Percentiles rank a stretch among this genome's conserved stretches.
phyloP scores from a whole-genome alignment of 768 basidiomycete genomes.

The Porphyrellus cyaneotinctus region DNA sequence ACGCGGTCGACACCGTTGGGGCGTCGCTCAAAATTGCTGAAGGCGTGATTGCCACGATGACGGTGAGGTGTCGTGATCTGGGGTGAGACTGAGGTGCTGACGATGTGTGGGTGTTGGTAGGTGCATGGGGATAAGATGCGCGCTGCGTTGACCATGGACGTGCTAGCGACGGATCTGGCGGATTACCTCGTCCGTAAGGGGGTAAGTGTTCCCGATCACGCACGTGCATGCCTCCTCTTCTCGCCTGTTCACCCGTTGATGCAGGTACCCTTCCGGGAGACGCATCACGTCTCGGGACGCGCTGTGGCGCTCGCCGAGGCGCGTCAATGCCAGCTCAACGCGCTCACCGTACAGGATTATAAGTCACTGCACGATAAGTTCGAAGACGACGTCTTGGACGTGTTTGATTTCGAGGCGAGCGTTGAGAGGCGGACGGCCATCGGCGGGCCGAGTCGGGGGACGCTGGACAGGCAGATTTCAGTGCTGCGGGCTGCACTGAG shows the following conservation, averaged over 20 bases:
- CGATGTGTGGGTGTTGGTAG: slow-evolving; percentile 50
- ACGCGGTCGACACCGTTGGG: slow-evolving; percentile 83
- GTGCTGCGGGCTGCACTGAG: slow-evolving; percentile 60
- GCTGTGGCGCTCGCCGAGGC: slow-evolving; percentile 94
- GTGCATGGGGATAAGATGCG: slow-evolving; percentile 90
- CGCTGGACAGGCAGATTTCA: slow-evolving; percentile 81
- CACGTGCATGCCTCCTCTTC: not conserved
- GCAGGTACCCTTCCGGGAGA: slow-evolving; percentile 97
- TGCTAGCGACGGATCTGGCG: slow-evolving; percentile 97
- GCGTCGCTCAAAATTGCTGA: slow-evolving; percentile 90
- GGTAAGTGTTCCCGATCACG: slow-evolving; percentile 44
- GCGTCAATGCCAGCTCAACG: slow-evolving; percentile 73
- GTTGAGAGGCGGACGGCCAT: slow-evolving; percentile 91
- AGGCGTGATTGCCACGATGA: slow-evolving; percentile 89
- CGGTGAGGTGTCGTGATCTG: slow-evolving; percentile 42
- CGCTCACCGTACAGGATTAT: slow-evolving; percentile 77
- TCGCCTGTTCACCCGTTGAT: not conserved
- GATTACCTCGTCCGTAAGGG: slow-evolving; percentile 99
- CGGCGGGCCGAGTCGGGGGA: slow-evolving; percentile 83
- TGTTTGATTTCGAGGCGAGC: slow-evolving; percentile 95
- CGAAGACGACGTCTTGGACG: slow-evolving; percentile 68
- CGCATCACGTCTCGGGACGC: slow-evolving; percentile 95
- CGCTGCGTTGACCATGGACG: slow-evolving; percentile 90
- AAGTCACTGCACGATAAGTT: slow-evolving; percentile 73
- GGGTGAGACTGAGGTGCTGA: not conserved